These are phyloP conservation scores for Saturnispora serradocipensis DNA, from an alignment of 805 yeast species.

Conservation along the genomic window DNA sequence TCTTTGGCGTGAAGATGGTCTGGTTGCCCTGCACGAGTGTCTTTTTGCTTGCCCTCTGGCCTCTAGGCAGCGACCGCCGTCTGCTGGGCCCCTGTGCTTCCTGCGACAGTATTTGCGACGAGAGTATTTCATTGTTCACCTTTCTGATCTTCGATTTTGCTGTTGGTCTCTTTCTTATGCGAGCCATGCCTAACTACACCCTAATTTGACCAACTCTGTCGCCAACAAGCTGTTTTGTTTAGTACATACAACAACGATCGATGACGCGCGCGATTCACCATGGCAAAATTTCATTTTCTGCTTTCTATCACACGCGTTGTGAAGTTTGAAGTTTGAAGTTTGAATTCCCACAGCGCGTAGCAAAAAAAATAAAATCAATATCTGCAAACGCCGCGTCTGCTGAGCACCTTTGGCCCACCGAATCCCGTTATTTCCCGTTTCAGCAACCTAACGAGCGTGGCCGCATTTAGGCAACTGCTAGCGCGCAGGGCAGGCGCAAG, in stretches of 20 bases:
- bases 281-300: too few species aligned
- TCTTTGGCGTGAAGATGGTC: constrained; percentile 13
- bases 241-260: too few species aligned
- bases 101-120: constrained; percentile 8
- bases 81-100: neutral
- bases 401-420: neutral
- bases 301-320: too few species aligned
- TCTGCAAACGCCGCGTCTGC: neutral
- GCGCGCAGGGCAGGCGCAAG: neutral
- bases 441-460: neutral
- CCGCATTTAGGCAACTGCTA: neutral
- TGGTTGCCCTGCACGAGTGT: constrained; percentile 9
- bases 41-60: constrained; percentile 4
- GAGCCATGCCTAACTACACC: neutral
- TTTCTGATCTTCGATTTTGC: constrained; percentile 10
- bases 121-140: constrained; percentile 6
- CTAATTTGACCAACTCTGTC: too few species aligned
- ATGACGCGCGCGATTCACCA: too few species aligned
- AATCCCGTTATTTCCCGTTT: neutral
- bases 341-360: too few species aligned
- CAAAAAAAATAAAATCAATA: too few species aligned
- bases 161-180: constrained; percentile 10
- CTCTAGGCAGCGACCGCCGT: neutral
- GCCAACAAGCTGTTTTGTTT: too few species aligned
- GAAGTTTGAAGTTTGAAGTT: too few species aligned